These are phyloP conservation scores for Brasenia schreberi DNA, from an alignment of 164 flowering plant genomes.

Conservation along the genomic window DNA sequence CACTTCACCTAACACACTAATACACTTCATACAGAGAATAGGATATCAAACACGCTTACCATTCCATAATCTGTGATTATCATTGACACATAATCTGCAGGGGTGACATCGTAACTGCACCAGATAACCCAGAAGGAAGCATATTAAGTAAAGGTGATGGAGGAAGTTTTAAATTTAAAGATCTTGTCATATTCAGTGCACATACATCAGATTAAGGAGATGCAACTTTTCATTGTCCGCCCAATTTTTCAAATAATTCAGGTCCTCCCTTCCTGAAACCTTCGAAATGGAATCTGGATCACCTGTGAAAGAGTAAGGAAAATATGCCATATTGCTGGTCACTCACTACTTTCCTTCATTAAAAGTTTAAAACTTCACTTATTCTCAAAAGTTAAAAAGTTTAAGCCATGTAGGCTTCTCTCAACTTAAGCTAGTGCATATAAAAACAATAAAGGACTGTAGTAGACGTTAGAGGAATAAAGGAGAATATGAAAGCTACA, in stretches of 20 bases:
- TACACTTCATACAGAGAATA: neutral
- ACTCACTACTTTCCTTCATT: neutral
- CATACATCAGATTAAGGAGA: conserved; percentile 69
- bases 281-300: conserved; percentile 67
- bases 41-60: conserved; percentile 34
- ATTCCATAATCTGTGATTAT: conserved; percentile 92
- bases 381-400: neutral
- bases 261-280: conserved; percentile 54
- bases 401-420: neutral
- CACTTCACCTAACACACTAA: neutral
- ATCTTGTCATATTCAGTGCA: conserved; percentile 2
- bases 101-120: conserved; percentile 82
- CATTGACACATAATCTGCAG: conserved; percentile 88
- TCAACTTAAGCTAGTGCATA: neutral
- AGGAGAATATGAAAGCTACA: conserved; percentile 1
- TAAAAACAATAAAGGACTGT: neutral
- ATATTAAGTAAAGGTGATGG: neutral
- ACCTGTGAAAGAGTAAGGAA: conserved; percentile 29
- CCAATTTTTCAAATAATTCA: conserved; percentile 39
- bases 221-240: conserved; percentile 47
- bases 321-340: neutral
- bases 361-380: neutral
- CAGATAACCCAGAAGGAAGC: neutral
- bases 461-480: no score
- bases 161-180: neutral